A percentile compares a stretch with the other conserved stretches of the same genome.
Conservation (phyloP, 306 rosid genomes). For the Vachellia collinsii region DNA sequence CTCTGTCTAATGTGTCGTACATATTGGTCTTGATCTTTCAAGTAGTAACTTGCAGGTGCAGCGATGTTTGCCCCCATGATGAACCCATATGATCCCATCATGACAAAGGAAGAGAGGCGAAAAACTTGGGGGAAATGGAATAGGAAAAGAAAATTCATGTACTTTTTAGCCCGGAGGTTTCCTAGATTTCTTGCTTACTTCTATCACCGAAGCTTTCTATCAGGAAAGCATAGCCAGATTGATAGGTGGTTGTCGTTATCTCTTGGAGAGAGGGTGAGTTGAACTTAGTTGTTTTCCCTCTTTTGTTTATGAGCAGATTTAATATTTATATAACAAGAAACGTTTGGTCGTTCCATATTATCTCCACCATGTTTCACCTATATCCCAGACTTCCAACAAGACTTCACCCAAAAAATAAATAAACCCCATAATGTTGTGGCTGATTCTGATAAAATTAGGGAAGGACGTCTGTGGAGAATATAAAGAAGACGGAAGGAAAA, state of each 20-base stretch:
- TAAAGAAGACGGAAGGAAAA: too few relatives aligned
- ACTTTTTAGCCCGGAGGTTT: constrained; percentile 67
- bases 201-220: constrained; percentile 75
- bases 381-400: background rate
- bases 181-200: constrained; percentile 69
- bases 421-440: too few relatives aligned
- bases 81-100: constrained; percentile 86
- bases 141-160: constrained; percentile 63
- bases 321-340: background rate
- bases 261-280: constrained; percentile 82
- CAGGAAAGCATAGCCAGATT: constrained; percentile 87
- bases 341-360: constrained; percentile 7
- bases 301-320: constrained; percentile 6
- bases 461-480: too few relatives aligned
- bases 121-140: constrained; percentile 85
- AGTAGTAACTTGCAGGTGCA: constrained; percentile 66
- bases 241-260: constrained; percentile 90
- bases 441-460: too few relatives aligned
- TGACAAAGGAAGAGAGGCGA: constrained; percentile 75
- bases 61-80: constrained; percentile 97
- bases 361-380: constrained; percentile 14
- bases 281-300: constrained; percentile 6
- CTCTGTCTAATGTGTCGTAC: background rate
- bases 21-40: constrained; percentile 33
- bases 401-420: too few relatives aligned